Base-by-base conservation (phyloP, 148 eudicot species). In the Simmondsia chinensis region DNA sequence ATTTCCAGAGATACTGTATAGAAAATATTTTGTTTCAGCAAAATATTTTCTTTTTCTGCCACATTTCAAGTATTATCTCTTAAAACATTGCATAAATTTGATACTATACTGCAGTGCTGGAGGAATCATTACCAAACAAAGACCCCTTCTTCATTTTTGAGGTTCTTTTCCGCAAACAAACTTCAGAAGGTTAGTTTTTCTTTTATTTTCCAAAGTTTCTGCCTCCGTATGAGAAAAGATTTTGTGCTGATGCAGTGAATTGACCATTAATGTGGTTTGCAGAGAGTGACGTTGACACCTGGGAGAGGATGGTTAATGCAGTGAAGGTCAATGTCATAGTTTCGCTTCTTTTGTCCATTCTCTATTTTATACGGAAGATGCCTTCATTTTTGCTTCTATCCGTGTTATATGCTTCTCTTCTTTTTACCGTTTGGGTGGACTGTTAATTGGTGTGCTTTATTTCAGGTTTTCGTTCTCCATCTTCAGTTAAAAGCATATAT, bases 391-490 rank as follows among this genome's bases (percentile, higher is more conserved):
- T n/a, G n/a, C n/a, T n/a, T n/a, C n/a, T n/a, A n/a, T n/a, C n/a
- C n/a, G n/a, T n/a, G n/a, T n/a, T n/a, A n/a, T n/a, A n/a, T n/a
- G n/a, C n/a, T n/a, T 4, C 12, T 8, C 4, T n/a, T 44, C 21
- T 4, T 27, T 12, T 27, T 25, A n/a, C n/a, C n/a, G n/a, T n/a
- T n/a, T n/a, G n/a, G n/a, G n/a, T 34, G 15, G 18, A 6, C 13
- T 12, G 25, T 20, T 35, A 9, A 42, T 22, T 23, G 15, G 21
- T 20, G 12, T 27, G 27, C 31, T 30, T 57, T 8, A 19, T 39
- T 51, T 27, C 61, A 74, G 80, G 67, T 74, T 22, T 74, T 59
- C 23, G 73, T 70, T 55, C 76, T 74, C 23, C 73, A 66, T 60
- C 56, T 62, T 50, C 80, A 66, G 52, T 41, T 74, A 67, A 74